Evolutionary conservation across 1,139 yeast species (phyloP), one percentile per base, ranked within the genome.

Genomic region (Geotrichum bryndzae): DNA sequence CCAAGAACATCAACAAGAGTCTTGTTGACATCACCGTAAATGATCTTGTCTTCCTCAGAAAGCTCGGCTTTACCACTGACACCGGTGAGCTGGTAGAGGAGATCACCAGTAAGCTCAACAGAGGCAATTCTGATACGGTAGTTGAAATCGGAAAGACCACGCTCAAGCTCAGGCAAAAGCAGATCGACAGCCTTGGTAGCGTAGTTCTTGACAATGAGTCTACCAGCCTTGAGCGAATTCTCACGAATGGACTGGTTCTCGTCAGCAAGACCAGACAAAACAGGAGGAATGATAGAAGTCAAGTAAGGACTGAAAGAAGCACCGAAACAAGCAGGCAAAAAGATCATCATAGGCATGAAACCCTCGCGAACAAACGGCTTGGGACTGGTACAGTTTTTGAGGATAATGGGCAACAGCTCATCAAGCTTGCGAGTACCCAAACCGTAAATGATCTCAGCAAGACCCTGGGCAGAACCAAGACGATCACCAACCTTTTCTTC

Each of bases 391-490:
- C 96, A 88, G 69, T 87, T 87, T n/a, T 83, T 76, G 68, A 94
- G 80, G 66, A 95, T 87, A 2, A 80, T 75, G 51, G 99, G 99
- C 65, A 95, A 77, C 70, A 92, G 76, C 69, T 91, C 97, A 68
- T 94, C 99, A 73, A 95, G 81, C 71, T 90, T 91, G 66, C 84
- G 78, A 59, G 90, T 77, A 68, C 99, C 99, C 64, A 95, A 82
- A 66, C 99, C 99, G 70, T 90, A 86, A 61, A 91, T 82, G 66
- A 94, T 96, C 76, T 95, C 99, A 35, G 97, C 85, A 65, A 94
- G 82, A 0, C 97, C 99, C 78, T 95, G 99, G 0, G 99, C 99
- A 62, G 97, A 88, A 64, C 99, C 99, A 66, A 94, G 82, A 69
- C 97, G 85, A 72, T 95, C 98, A 65, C 98, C 97, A 22, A 91